Evolutionary conservation across 345 rosid genomes (phyloP).

Genomic region (Populus euphratica): DNA sequence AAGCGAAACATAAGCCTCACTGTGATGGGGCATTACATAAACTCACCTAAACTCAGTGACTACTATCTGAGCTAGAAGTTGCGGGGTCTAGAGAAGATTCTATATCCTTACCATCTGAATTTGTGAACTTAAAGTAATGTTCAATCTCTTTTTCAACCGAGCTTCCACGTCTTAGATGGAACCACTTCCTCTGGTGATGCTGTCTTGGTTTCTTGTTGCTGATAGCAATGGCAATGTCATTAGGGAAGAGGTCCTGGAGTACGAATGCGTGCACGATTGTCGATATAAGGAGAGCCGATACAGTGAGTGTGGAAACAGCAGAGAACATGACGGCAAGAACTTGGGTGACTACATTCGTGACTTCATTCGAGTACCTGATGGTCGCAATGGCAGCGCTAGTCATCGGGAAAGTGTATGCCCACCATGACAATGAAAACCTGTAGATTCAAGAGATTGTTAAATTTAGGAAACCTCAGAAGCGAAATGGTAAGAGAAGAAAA

Average conservation of each 20-base stretch:
- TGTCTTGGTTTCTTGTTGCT: conserved; percentile 48
- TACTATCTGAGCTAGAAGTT: not conserved
- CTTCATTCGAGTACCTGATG: conserved; percentile 56
- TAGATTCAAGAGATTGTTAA: conserved; percentile 1
- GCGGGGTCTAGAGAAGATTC: conserved; percentile 34
- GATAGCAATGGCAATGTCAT: conserved; percentile 74
- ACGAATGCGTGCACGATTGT: conserved; percentile 45
- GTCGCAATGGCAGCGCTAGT: conserved; percentile 68
- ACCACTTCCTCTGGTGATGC: conserved; percentile 40
- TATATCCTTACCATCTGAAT: conserved; percentile 28
- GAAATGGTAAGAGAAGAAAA: not conserved
- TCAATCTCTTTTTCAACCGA: conserved; percentile 41
- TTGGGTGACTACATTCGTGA: conserved; percentile 39
- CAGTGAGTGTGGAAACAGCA: conserved; percentile 44
- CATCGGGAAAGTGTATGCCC: conserved; percentile 92
- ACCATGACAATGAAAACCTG: conserved; percentile 89
- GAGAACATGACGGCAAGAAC: conserved; percentile 40
- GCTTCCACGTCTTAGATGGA: conserved; percentile 42
- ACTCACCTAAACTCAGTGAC: not conserved
- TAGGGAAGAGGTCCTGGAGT: conserved; percentile 41
- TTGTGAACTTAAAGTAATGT: conserved; percentile 41
- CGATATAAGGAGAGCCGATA: conserved; percentile 43
- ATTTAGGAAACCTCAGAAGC: not conserved
- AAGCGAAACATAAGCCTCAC: not conserved
- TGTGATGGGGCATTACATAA: not conserved